These are phyloP conservation scores for Rhynchospora breviuscula DNA, from an alignment of 176 grass and related monocot genomes.

Conservation along the genomic window DNA sequence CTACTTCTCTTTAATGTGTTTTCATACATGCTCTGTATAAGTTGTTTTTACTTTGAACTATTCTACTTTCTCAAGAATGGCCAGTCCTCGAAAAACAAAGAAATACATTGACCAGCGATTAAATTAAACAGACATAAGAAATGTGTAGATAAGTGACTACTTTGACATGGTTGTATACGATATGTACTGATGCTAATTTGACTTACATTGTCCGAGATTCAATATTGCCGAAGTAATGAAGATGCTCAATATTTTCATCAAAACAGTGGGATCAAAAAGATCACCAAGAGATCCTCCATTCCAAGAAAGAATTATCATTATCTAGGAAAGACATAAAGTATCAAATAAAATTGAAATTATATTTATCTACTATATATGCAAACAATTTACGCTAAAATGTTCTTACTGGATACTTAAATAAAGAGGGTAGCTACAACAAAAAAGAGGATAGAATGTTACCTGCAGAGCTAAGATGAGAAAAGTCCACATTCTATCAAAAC, in stretches of 20 bases:
- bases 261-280: slow-evolving; percentile 60
- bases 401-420: not conserved
- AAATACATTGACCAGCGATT: not conserved
- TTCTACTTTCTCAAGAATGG: not conserved
- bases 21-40: not conserved
- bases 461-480: slow-evolving; percentile 92
- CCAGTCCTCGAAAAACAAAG: not conserved
- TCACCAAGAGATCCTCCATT: slow-evolving; percentile 60
- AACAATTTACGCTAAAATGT: not conserved
- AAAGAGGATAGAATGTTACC: too few species aligned
- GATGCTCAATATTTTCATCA: slow-evolving; percentile 78
- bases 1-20: not conserved
- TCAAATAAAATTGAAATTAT: not conserved
- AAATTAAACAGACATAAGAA: not conserved
- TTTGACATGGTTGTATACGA: not conserved
- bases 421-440: too few species aligned
- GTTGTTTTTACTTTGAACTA: not conserved
- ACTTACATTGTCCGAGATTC: slow-evolving; percentile 80
- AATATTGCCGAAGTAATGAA: slow-evolving; percentile 84
- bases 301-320: slow-evolving; percentile 97
- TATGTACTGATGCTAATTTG: slow-evolving; percentile 16
- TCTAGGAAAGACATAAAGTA: slow-evolving; percentile 29
- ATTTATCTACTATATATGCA: not conserved
- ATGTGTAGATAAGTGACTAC: not conserved
- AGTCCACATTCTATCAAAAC: slow-evolving; percentile 94